Evolutionary conservation across 2,329 filamentous ascomycete genomes (phyloP), one percentile per base, ranked within the genome.

Genomic region (Neofusicoccum cordaticola): DNA sequence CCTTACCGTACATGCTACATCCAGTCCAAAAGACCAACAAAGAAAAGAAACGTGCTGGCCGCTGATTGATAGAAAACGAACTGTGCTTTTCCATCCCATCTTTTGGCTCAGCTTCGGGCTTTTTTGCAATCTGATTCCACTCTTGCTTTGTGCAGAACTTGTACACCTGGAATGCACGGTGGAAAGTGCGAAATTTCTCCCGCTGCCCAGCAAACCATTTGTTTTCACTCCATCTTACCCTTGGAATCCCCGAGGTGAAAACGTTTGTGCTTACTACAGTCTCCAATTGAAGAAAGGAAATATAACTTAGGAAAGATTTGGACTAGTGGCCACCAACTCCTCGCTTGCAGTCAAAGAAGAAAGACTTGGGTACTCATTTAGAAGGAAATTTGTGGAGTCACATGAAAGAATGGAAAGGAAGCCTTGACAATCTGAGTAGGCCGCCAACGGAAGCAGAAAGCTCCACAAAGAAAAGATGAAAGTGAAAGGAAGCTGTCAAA

Each of bases 291-390:
- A 61, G 57, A 22, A 35, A 50, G 57, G 39, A 50, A 61, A 22
- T 35, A 50, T 6, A 60, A 39, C 17, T 7, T 50, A 45, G 34
- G 51, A 45, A 64, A 41, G 41, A 48, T 61, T 31, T 13, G 27
- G 57, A 61, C 44, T 50, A n/a, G 19, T 61, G 57, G 35, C 44
- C 44, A 50, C 57, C 57, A 61, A 50, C 57, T 48, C 57, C 57
- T 39, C 57, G 57, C 57, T 61, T 61, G 57, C 57, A 45, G 15
- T 58, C 22, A 45, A 58, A 31, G 27, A 44, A 42, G 35, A 35
- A 58, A 44, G 17, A 58, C 19, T 45, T 34, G 53, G 53, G 53
- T 58, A 58, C 53, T 41, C 52, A 44, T 58, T 27, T 45, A 27
- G 39, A 41, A 45, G 37, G 41, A 45, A 58, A 45, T 31, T 13